Conservation (phyloP, 2,329 filamentous ascomycete genomes). For the Ophiostoma australiae region DNA sequence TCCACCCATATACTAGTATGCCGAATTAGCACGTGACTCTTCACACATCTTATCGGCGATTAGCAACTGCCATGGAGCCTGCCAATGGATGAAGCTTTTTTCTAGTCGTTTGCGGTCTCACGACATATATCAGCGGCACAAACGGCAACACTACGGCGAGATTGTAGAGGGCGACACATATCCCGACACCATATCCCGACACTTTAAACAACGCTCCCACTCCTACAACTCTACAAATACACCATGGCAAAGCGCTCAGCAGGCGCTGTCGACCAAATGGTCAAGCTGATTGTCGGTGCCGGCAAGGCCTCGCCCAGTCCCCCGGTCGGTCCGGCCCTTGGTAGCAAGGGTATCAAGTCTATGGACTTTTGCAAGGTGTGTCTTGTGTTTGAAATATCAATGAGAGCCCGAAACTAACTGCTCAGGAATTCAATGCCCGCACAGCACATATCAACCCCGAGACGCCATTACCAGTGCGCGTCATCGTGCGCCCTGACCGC, state of each 20-base stretch:
- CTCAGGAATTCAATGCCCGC: constrained; percentile 93
- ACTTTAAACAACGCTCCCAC: not conserved
- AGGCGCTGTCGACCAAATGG: constrained; percentile 61
- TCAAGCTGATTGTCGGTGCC: constrained; percentile 96
- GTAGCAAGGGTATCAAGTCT: constrained; percentile 96
- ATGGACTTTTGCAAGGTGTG: constrained; percentile 98
- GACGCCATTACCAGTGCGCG: constrained; percentile 82
- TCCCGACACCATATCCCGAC: not conserved
- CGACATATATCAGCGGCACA: not conserved
- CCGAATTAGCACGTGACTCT: not conserved
- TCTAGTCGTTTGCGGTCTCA: not conserved
- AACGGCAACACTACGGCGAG: not conserved
- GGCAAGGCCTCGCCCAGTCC: constrained; percentile 93
- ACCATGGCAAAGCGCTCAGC: constrained; percentile 48
- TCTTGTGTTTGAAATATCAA: not conserved
- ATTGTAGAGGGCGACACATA: not conserved
- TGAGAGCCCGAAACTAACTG: not conserved
- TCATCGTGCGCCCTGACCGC: constrained; percentile 88
- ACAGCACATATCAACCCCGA: constrained; percentile 78
- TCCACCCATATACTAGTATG: not conserved
- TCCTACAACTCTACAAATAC: not conserved
- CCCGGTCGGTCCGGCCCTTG: constrained; percentile 90
- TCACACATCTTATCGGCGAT: not conserved
- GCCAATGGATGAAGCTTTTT: constrained; percentile 10
- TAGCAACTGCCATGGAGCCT: not conserved